phyloP scores from a whole-genome alignment of 805 yeast genomes.

The Candida andamanensis region DNA sequence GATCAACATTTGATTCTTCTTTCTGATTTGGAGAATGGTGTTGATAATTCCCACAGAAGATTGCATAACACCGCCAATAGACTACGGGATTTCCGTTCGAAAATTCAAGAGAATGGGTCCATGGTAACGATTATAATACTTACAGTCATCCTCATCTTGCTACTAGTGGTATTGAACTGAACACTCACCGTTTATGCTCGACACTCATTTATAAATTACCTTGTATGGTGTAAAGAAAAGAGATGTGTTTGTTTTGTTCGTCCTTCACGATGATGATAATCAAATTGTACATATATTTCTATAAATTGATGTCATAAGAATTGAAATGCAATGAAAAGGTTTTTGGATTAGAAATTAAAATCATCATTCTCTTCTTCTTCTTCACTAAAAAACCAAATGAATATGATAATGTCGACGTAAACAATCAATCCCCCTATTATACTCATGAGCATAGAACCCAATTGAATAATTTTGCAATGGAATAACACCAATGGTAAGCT shows the following conservation, averaged over 20 bases:
- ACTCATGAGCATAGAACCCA: slow-evolving; percentile 41
- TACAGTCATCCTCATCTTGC: slow-evolving; percentile 34
- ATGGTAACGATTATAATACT: slow-evolving; percentile 37
- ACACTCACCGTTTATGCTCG: too few species aligned
- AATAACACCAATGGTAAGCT: slow-evolving; percentile 38
- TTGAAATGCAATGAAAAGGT: too few species aligned
- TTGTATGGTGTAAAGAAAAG: too few species aligned
- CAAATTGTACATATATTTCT: neutral
- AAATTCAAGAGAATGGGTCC: slow-evolving; percentile 38
- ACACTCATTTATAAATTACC: too few species aligned
- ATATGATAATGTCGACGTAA: slow-evolving; percentile 39
- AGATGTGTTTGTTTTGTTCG: too few species aligned
- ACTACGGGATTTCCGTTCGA: slow-evolving; percentile 27
- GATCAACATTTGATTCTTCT: slow-evolving; percentile 39
- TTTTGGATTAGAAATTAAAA: slow-evolving; percentile 37
- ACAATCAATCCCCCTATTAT: slow-evolving; percentile 40
- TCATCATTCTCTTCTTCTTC: slow-evolving; percentile 42
- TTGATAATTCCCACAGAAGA: slow-evolving; percentile 27
- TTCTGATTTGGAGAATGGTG: slow-evolving; percentile 39
- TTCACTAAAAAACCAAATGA: slow-evolving; percentile 44
- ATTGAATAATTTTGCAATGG: slow-evolving; percentile 31
- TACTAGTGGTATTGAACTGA: slow-evolving; percentile 38
- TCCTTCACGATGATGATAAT: neutral
- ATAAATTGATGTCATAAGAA: neutral
- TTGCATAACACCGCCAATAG: slow-evolving; percentile 28